Conservation (phyloP, 208 protist species). For the Phytomonas francai region DNA sequence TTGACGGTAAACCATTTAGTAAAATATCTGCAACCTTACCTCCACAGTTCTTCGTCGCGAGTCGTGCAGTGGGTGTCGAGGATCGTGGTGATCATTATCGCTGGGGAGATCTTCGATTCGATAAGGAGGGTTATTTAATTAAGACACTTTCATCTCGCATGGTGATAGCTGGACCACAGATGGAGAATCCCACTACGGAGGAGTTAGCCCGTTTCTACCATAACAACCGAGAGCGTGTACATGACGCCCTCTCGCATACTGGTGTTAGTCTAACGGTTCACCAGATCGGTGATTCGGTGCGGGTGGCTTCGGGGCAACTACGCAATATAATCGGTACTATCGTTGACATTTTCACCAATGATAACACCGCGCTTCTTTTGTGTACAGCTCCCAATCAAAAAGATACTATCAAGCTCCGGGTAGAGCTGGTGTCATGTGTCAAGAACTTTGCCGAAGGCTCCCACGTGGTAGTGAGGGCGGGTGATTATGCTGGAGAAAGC, state of each 20-base stretch:
- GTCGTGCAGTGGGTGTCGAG: constrained; percentile 45
- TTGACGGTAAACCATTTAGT: constrained; percentile 71
- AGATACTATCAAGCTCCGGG: constrained; percentile 60
- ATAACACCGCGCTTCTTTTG: constrained; percentile 50
- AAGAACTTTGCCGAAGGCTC: constrained; percentile 80
- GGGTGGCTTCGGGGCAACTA: constrained; percentile 70
- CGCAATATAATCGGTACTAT: constrained; percentile 63
- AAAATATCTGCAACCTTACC: constrained; percentile 35
- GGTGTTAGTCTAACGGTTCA: constrained; percentile 1
- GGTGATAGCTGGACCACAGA: constrained; percentile 45
- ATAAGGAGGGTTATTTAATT: constrained; percentile 81
- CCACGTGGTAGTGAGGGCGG: constrained; percentile 79
- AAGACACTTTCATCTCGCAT: constrained; percentile 65
- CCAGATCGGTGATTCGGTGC: constrained; percentile 68
- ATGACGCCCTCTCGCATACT: constrained; percentile 36
- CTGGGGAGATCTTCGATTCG: constrained; percentile 83
- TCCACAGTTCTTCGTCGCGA: constrained; percentile 70
- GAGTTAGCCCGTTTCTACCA: constrained; percentile 86
- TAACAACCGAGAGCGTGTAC: constrained; percentile 68
- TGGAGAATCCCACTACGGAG: constrained; percentile 69
- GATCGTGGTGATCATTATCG: constrained; percentile 50
- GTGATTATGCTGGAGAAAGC: constrained; percentile 71
- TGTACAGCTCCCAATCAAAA: constrained; percentile 46
- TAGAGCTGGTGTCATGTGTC: constrained; percentile 67
- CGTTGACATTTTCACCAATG: constrained; percentile 67